phyloP scores from a whole-genome alignment of 208 protist species.

The Trypanosoma brucei region DNA sequence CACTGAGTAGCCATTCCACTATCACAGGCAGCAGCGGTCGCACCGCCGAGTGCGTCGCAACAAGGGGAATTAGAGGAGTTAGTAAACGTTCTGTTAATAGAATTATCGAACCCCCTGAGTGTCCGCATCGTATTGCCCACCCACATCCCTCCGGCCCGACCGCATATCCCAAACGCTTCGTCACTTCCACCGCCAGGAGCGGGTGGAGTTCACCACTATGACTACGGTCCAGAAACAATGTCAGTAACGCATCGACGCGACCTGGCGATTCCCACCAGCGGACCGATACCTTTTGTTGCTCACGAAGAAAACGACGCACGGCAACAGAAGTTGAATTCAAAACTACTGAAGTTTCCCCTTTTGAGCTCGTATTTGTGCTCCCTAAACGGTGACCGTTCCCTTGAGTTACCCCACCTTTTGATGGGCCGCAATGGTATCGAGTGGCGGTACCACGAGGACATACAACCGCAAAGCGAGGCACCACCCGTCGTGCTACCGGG shows the following conservation, averaged over 20 bases:
- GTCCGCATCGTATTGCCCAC: constrained; percentile 14
- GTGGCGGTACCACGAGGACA: too few species aligned
- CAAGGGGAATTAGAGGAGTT: constrained; percentile 14
- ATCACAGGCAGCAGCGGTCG: constrained; percentile 36
- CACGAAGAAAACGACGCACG: constrained; percentile 17
- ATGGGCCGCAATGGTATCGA: too few species aligned
- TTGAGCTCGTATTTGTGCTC: too few species aligned
- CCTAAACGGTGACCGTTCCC: too few species aligned
- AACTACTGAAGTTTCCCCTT: background rate
- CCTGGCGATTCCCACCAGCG: constrained; percentile 12
- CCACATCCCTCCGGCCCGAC: constrained; percentile 18
- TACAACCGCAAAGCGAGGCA: too few species aligned
- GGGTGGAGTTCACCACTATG: constrained; percentile 35
- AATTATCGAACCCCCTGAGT: constrained; percentile 6
- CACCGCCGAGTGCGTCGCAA: constrained; percentile 31
- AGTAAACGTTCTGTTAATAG: constrained; percentile 8
- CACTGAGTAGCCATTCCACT: constrained; percentile 51
- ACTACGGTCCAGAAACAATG: constrained; percentile 7
- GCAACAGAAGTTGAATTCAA: constrained; percentile 15
- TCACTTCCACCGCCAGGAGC: constrained; percentile 44
- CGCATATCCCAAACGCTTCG: constrained; percentile 44
- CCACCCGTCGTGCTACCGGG: too few species aligned
- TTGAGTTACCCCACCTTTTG: too few species aligned
- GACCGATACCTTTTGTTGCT: background rate
- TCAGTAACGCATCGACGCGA: constrained; percentile 12